Evolutionary conservation across 1,139 yeast species (phyloP), one percentile per base, ranked within the genome.

Genomic region (Debaryomyces sp.): DNA sequence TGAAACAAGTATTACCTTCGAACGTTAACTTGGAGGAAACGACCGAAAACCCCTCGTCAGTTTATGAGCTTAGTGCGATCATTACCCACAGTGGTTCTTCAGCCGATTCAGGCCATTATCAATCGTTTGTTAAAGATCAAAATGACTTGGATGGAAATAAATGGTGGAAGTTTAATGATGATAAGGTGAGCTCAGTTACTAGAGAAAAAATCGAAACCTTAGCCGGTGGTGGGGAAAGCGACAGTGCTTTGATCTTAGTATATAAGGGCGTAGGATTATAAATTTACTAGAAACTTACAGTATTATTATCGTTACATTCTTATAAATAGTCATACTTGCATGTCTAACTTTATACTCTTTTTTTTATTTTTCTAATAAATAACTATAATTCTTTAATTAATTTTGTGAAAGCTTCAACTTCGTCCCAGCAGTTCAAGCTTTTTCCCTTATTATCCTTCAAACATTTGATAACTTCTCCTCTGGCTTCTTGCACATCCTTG

Each of bases 211-310:
- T 94, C 53, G 97, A 90, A 64, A 71, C 81, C 48, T 78, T 95
- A 55, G 89, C 97, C 7, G 99, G 99, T 42, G 99, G 99, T 46
- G 97, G 99, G 52, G 99, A 95, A 71, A 85, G 96, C 59, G 99
- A 94, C 68, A 85, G 96, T 60, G 99, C 99, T 1, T 81, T 94
- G 68, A 85, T 95, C 53, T 78, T 92, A 56, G 70, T 94, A 47
- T 94, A 94, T 75, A 87, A 86, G 63, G 96, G 90, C 4, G 81
- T 85, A 58, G 96, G 94, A 17, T 62, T 77, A 55, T 71, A 61
- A 59, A 41, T 33, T 54, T 65, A 30, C 15, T 41, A 41, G 43
- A 41, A 30, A n/a, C 12, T 7, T 24, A 21, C 30, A 17, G 15
- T 30, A 27, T 39, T 39, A 17, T 13, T 46, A 24, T 36, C 42